phyloP scores from a whole-genome alignment of 495 filamentous ascomycete genomes.

The Podospora australis region DNA sequence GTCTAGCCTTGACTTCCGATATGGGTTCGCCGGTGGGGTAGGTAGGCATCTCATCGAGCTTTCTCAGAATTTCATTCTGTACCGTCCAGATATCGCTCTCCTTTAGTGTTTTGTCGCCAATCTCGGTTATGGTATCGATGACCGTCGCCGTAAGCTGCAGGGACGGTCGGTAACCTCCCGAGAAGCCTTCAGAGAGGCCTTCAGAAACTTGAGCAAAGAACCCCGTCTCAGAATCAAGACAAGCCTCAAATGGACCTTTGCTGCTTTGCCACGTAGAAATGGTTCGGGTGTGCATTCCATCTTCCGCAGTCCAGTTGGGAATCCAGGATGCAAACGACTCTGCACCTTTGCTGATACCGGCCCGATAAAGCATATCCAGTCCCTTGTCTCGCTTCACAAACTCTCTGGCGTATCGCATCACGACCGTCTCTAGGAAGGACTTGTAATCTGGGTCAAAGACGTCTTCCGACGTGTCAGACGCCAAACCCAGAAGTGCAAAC shows the following conservation, averaged over 20 bases:
- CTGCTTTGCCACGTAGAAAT: not conserved
- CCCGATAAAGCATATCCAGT: not conserved
- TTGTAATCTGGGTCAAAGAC: not conserved
- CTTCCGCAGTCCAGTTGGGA: not conserved
- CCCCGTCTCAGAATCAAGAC: not conserved
- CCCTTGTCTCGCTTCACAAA: not conserved
- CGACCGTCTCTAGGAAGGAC: not conserved
- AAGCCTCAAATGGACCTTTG: not conserved
- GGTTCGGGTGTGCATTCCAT: not conserved
- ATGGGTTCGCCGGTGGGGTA: too few relatives aligned
- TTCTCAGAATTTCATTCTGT: too few relatives aligned
- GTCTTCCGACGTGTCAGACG: not conserved
- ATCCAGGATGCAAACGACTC: not conserved
- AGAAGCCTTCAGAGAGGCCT: too few relatives aligned
- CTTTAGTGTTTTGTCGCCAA: too few relatives aligned
- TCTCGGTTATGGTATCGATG: too few relatives aligned
- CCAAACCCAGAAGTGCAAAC: not conserved
- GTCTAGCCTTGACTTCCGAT: too few relatives aligned
- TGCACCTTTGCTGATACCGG: too few relatives aligned
- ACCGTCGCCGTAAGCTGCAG: too few relatives aligned
- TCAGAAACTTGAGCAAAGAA: too few relatives aligned
- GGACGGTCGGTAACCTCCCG: too few relatives aligned
- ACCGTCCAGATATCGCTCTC: too few relatives aligned
- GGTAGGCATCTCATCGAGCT: too few relatives aligned
- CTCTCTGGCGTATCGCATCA: not conserved